Evolutionary conservation across 202 grass and related monocot species (phyloP).

Genomic region (Carex arenaria): DNA sequence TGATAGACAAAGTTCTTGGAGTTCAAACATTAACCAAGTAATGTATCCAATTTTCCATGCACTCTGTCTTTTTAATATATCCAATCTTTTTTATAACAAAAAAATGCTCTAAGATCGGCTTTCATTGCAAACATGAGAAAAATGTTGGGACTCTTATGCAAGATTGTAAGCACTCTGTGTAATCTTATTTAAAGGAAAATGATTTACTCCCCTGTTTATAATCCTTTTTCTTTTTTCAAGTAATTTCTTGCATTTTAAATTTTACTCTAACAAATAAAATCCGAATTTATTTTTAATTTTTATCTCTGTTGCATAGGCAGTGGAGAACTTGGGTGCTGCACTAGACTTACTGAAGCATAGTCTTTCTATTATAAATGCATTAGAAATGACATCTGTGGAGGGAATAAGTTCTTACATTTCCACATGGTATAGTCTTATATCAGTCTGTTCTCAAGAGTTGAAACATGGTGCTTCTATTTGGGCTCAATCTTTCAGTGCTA

Average conservation of each 20-base stretch:
- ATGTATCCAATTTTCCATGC: not conserved
- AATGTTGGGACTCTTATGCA: not conserved
- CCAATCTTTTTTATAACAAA: not conserved
- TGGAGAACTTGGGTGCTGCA: slow-evolving; percentile 7
- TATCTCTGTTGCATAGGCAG: slow-evolving; percentile 13
- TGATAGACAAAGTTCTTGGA: not conserved
- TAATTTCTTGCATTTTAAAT: not conserved
- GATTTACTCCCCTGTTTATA: not conserved
- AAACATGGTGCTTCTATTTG: slow-evolving; percentile 29
- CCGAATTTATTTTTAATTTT: not conserved
- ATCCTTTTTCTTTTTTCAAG: not conserved
- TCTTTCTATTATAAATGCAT: not conserved
- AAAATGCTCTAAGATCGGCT: not conserved
- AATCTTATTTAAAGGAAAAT: slow-evolving; percentile 1
- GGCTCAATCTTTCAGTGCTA: slow-evolving; percentile 9
- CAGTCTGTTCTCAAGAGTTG: slow-evolving; percentile 29
- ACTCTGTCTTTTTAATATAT: not conserved
- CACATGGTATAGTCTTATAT: slow-evolving; percentile 22
- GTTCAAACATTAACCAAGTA: not conserved
- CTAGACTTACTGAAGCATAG: slow-evolving; percentile 23
- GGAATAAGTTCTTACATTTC: slow-evolving; percentile 20
- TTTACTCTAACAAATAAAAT: not conserved
- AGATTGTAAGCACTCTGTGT: not conserved
- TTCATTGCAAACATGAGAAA: not conserved
- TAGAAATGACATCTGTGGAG: slow-evolving; percentile 27